phyloP scores from a whole-genome alignment of 2,329 filamentous ascomycete genomes.

The Metarhizium sp. region DNA sequence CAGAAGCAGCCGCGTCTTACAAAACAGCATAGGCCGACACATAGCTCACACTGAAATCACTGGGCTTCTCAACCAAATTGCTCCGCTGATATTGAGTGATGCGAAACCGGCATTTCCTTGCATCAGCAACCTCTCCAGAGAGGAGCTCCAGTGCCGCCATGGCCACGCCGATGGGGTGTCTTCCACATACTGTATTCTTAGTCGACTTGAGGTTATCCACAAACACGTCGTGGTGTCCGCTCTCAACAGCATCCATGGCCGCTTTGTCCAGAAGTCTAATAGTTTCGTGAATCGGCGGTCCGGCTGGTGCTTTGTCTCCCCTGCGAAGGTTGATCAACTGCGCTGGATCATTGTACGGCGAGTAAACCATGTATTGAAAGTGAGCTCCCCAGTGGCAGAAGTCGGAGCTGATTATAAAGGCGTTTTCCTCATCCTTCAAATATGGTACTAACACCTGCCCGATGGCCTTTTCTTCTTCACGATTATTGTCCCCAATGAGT shows the following conservation, averaged over 20 bases:
- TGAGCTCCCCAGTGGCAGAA: slow-evolving; percentile 92
- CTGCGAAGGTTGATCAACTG: slow-evolving; percentile 28
- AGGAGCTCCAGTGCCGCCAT: slow-evolving; percentile 78
- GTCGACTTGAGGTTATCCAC: slow-evolving; percentile 60
- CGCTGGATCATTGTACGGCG: slow-evolving; percentile 28
- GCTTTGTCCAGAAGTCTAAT: slow-evolving; percentile 72
- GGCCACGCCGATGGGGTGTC: slow-evolving; percentile 87
- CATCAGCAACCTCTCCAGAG: slow-evolving; percentile 27
- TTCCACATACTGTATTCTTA: slow-evolving; percentile 84
- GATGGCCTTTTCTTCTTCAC: slow-evolving; percentile 54
- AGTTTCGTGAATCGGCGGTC: slow-evolving; percentile 65
- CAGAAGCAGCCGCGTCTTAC: slow-evolving; percentile 20
- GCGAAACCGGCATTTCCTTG: slow-evolving; percentile 51
- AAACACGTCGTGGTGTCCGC: slow-evolving; percentile 63
- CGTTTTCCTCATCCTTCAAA: slow-evolving; percentile 62
- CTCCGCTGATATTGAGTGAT: slow-evolving; percentile 87
- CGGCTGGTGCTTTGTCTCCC: slow-evolving; percentile 22
- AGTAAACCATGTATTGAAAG: slow-evolving; percentile 76
- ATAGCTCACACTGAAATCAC: slow-evolving; percentile 88
- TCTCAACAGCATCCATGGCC: slow-evolving; percentile 78
- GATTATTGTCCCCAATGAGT: slow-evolving; percentile 66
- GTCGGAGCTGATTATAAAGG: slow-evolving; percentile 86
- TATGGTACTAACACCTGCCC: slow-evolving; percentile 70
- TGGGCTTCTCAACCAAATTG: slow-evolving; percentile 55
- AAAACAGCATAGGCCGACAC: slow-evolving; percentile 81